Percentiles rank a stretch among this genome's conserved stretches.
Conservation (phyloP, 1,284 basidiomycete species). For the Microbotryomycetes sp. region DNA sequence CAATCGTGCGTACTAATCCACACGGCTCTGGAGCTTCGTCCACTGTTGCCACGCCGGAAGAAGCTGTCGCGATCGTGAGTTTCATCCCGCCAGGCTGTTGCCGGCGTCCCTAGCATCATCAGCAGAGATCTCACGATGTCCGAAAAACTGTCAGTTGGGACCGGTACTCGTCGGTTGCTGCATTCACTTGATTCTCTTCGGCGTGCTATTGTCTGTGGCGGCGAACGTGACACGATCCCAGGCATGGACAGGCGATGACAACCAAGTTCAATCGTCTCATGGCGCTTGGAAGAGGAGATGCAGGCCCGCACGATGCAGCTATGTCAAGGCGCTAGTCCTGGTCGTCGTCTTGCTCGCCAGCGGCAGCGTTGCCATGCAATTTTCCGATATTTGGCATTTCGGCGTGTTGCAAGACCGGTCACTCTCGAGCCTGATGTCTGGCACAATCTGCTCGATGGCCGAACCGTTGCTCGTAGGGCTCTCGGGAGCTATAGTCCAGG, state of each 20-base stretch:
- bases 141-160: no score
- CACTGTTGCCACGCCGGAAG: not conserved
- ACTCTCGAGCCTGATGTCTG: not conserved
- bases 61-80: not conserved
- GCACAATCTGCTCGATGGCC: not conserved
- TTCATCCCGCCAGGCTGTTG: no score
- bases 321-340: not conserved
- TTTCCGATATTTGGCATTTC: not conserved
- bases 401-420: not conserved
- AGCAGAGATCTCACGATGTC: no score
- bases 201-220: not conserved
- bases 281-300: no score
- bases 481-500: not conserved
- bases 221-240: no score
- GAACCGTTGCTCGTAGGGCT: not conserved
- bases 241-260: not conserved
- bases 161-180: not conserved
- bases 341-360: not conserved
- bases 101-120: no score
- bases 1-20: no score
- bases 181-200: not conserved
- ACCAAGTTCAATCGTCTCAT: no score
- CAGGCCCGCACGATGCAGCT: not conserved
- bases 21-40: no score
- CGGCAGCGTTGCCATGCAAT: not conserved